These are phyloP conservation scores for Reutealis trisperma DNA, from an alignment of 345 rosid genomes.

Conservation along the genomic window DNA sequence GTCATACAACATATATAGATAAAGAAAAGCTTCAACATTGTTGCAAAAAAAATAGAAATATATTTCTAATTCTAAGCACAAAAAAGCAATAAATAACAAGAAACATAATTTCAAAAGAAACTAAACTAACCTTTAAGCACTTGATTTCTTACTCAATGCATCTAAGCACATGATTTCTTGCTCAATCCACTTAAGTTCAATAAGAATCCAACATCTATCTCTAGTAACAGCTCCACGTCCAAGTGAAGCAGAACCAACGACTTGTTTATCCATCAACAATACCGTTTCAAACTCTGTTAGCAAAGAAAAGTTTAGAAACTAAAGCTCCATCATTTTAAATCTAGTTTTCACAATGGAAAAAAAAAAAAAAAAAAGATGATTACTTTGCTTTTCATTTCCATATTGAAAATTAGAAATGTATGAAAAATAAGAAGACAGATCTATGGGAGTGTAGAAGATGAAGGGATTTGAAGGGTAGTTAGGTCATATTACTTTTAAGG, in stretches of 20 bases:
- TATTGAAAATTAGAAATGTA: background rate
- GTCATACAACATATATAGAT: background rate
- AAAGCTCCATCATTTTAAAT: background rate
- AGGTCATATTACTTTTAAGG: no score
- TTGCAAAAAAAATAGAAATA: background rate
- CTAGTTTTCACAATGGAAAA: no score
- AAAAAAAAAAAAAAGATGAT: no score
- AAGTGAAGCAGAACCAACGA: slow-evolving; percentile 9
- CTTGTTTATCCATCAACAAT: slow-evolving; percentile 37
- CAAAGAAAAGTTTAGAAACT: background rate
- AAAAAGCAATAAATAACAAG: background rate
- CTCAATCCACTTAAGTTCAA: slow-evolving; percentile 69
- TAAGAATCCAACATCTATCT: slow-evolving; percentile 71
- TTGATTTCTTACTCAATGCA: slow-evolving; percentile 67
- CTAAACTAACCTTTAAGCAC: slow-evolving; percentile 53
- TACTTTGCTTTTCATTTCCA: background rate
- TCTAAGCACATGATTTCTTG: slow-evolving; percentile 63
- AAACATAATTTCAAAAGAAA: background rate
- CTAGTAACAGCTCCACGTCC: slow-evolving; percentile 45
- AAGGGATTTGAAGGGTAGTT: background rate
- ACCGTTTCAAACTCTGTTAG: slow-evolving; percentile 45
- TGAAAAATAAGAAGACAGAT: background rate
- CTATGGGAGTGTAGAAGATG: background rate
- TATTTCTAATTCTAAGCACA: background rate
- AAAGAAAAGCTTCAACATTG: background rate